Base-by-base conservation (phyloP, 2,329 filamentous ascomycete genomes). In the Sarocladiaceae sp. region DNA sequence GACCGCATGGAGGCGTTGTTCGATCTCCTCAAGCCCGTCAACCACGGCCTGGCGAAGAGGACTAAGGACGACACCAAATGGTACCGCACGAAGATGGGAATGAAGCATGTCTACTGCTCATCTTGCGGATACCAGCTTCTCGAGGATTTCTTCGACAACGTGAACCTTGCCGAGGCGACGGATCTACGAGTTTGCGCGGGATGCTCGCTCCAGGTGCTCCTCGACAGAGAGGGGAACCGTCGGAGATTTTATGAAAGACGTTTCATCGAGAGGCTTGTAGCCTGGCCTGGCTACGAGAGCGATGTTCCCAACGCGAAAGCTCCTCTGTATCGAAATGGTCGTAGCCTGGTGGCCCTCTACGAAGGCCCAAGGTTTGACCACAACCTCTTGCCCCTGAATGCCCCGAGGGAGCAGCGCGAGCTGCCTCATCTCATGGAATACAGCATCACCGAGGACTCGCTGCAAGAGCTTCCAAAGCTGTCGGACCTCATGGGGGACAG, bases 61-160 rank as follows among this genome's bases (percentile, higher is more conserved):
- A 20, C 63, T 1, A 51, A 56, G 0, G 7, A 39, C 0, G 63
- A 68, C 22, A 60, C 57, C 56, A 53, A 55, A 0, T 44, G 23
- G 40, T 44, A 44, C 15, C 4, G 28, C 1, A 4, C 51, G 0
- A n/a, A 44, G 5, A 65, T 68, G 65, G 64, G 57, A 0, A 40
- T 51, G 3, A 18, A 53, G 2, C 44, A 62, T 2, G 8, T 59
- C 0, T 67, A 67, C 33, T 71, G 69, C 49, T 60, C 56, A 0
- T 69, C 65, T 1, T 71, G 69, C 17, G 69, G 69, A 1, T 64
- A 67, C 48, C 58, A 65, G 22, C 61, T 61, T 28, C 52, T 65
- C 1, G 25, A 58, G n/a, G 63, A 68, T 4, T 66, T 71, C 23
- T 71, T 64, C 2, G 7, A 37, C 0, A 18, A 17, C 6, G n/a